Conservation (phyloP, 2,329 filamentous ascomycete genomes). For the Ophiostoma montium region DNA sequence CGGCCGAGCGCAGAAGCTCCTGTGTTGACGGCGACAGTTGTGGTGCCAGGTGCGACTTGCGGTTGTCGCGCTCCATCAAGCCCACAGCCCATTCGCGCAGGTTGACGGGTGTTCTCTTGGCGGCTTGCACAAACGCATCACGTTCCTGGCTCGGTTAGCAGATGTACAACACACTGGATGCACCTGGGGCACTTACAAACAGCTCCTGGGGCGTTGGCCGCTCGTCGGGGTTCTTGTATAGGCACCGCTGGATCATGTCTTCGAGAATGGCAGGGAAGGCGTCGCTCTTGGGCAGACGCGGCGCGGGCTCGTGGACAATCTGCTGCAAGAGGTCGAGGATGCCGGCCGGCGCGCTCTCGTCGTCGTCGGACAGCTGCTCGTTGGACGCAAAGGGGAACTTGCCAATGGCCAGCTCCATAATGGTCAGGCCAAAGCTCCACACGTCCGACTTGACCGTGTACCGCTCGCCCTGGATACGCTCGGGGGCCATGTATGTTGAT, state of each 20-base stretch:
- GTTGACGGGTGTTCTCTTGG: conserved; percentile 91
- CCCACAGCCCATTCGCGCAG: conserved; percentile 85
- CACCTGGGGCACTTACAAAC: conserved; percentile 48
- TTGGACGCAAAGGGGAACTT: conserved; percentile 85
- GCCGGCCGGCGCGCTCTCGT: conserved; percentile 73
- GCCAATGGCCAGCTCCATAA: conserved; percentile 96
- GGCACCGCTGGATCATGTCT: conserved; percentile 92
- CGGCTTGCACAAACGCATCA: conserved; percentile 89
- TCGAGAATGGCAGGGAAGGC: conserved; percentile 91
- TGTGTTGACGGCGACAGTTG: conserved; percentile 66
- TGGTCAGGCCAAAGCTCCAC: conserved; percentile 88
- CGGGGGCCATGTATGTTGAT: conserved; percentile 97
- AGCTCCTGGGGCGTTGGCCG: conserved; percentile 87
- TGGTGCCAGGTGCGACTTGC: conserved; percentile 82
- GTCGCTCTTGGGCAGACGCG: conserved; percentile 88
- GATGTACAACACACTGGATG: neutral
- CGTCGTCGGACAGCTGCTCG: conserved; percentile 53
- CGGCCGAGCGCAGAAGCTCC: conserved; percentile 53
- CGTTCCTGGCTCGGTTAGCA: conserved; percentile 46
- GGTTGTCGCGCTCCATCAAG: conserved; percentile 88
- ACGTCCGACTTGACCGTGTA: conserved; percentile 98
- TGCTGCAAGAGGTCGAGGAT: conserved; percentile 93
- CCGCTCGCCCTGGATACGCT: conserved; percentile 90
- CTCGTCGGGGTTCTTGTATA: conserved; percentile 77
- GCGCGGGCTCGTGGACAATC: conserved; percentile 92